A percentile compares a stretch with the other conserved stretches of the same genome.
Conservation (phyloP, 2,329 filamentous ascomycete species). For the Fusarium sarcochroum region DNA sequence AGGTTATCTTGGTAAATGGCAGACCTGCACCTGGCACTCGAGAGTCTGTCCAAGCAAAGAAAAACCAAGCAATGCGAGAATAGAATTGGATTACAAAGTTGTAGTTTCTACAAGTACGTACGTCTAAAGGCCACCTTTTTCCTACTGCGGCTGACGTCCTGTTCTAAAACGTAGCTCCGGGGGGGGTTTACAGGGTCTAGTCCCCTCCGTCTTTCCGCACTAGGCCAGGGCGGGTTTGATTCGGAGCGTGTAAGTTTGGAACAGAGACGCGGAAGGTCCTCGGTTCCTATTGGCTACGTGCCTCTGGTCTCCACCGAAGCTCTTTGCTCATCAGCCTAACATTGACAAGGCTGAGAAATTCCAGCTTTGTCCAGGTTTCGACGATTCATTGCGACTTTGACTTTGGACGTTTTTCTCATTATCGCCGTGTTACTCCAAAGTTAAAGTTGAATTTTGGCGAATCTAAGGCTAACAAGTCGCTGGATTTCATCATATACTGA, state of each 20-base stretch:
- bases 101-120: slow-evolving; percentile 21
- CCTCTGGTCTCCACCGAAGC: slow-evolving; percentile 22
- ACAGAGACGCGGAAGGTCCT: slow-evolving; percentile 12
- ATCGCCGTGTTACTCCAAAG: background rate
- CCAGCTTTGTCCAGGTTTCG: slow-evolving; percentile 28
- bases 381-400: slow-evolving; percentile 24
- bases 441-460: background rate
- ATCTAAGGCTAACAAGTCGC: background rate
- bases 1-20: slow-evolving; percentile 17
- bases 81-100: slow-evolving; percentile 22
- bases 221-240: slow-evolving; percentile 31
- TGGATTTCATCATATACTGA: background rate
- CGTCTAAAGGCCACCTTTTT: slow-evolving; percentile 45
- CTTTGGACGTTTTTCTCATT: background rate
- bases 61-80: slow-evolving; percentile 34
- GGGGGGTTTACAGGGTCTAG: slow-evolving; percentile 30
- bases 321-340: slow-evolving; percentile 40
- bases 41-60: slow-evolving; percentile 27
- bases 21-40: slow-evolving; percentile 40
- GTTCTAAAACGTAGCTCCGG: slow-evolving; percentile 34
- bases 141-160: slow-evolving; percentile 43
- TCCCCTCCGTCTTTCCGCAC: slow-evolving; percentile 16
- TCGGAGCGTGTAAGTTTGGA: slow-evolving; percentile 5
- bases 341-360: slow-evolving; percentile 48
- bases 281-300: slow-evolving; percentile 15